Evolutionary conservation across 495 filamentous ascomycete genomes (phyloP), one percentile per base, ranked within the genome.

Genomic region (Xylaria scruposa): DNA sequence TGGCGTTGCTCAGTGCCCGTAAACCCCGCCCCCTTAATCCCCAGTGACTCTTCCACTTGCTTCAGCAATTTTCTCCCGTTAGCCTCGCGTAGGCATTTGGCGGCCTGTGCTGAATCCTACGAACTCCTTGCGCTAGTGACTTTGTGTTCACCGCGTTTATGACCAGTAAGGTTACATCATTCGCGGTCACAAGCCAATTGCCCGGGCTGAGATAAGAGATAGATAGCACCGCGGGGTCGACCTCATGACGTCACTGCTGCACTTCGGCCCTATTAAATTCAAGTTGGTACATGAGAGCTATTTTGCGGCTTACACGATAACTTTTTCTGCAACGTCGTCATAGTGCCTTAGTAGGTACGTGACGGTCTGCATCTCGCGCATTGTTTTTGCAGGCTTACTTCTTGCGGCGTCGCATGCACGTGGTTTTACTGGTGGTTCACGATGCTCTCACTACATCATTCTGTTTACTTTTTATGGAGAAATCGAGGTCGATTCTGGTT

Each of bases 171-270:
- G 36, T 44, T 63, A 44, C 60, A 44, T 44, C 60, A 29, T 21
- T 44, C 60, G 38, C 60, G n/a, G 60, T 17, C 58, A 60, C 36
- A 24, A 62, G 36, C 38, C 60, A 63, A 40, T 42, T 42, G 21
- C 13, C 9, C 6, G 60, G 13, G 4, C 38, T 5, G 21, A 40
- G 60, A 63, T 63, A 63, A 63, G 60, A 44, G 36, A 63, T 63
- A 63, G 21, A 15, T 17, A n/a, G 3, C 3, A 21, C 6, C 58
- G 31, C 10, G 36, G 59, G 21, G 38, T 15, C 12, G 6, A 1
- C 6, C 9, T 36, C 33, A 3, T 62, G 60, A 63, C 38, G 60
- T 63, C 60, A 63, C 38, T 33, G 38, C 58, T 38, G 31, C n/a
- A 12, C 13, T 60, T 38, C 58, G 58, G 58, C 12, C 38, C 60